Base-by-base conservation (phyloP, 2,329 filamentous ascomycete genomes). In the Ambrosiella cleistominuta region DNA sequence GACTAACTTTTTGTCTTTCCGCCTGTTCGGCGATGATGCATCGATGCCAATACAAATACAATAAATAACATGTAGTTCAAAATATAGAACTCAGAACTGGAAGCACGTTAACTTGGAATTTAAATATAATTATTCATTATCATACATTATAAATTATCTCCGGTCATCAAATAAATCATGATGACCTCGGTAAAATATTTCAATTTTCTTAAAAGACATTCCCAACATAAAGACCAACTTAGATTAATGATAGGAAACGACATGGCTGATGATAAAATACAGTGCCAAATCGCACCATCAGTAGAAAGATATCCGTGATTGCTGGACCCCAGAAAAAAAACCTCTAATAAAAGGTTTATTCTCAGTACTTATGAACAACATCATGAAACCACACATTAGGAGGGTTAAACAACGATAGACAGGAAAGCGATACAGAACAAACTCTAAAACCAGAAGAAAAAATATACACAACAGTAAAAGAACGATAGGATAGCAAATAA, bases 41-140 rank as follows among this genome's bases (percentile, higher is more conserved):
- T 27, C 27, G 27, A 27, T 27, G 4, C 27, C 4, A 27, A 27
- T 27, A 42, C 39, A 42, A 42, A 12, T 42, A 11, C 39, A n/a
- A 40, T 40, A 4, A n/a, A 9, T 42, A 42, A 42, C 39, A 42
- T 42, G n/a, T 11, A n/a, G 11, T 51, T 51, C 49, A 51, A 51
- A 17, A 12, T 13, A 35, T 19, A 35, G 7, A 37, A 19, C 8
- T 19, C 15, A 51, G 3, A 19, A 37, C 49, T 51, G 19, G 13
- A 37, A 5, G 39, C 7, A 51, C 3, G 4, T 27, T 27, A 35
- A 35, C 17, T 35, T 12, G 17, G n/a, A 13, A 51, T 15, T 13
- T 13, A 13, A 54, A 54, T 54, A 54, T 40, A 54, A 54, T 54
- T 54, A 54, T 54, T 42, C 52, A 44, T 54, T 54, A 54, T 54